phyloP scores from a whole-genome alignment of 495 filamentous ascomycete species.

The Penicillium verhagenii region DNA sequence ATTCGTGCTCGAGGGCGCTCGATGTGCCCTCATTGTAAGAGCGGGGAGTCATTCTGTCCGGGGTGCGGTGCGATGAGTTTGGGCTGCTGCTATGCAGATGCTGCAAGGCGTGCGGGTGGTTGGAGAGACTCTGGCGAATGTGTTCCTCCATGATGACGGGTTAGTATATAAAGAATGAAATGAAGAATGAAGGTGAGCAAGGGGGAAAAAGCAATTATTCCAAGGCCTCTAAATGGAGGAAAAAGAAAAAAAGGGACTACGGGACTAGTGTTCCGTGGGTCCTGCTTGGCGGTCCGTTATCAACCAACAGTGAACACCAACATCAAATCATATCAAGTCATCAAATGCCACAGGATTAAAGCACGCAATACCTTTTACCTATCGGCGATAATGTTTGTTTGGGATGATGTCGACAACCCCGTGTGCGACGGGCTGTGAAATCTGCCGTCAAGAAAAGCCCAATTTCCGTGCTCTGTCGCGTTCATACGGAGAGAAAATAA shows the following conservation, averaged over 20 bases:
- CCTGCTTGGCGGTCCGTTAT: no score
- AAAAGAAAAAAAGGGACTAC: background rate
- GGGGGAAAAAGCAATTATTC: background rate
- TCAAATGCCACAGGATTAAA: no score
- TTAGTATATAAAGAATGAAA: slow-evolving; percentile 2
- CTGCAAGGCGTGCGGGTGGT: slow-evolving; percentile 30
- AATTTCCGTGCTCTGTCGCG: no score
- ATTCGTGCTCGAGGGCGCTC: slow-evolving; percentile 35
- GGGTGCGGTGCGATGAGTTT: slow-evolving; percentile 19
- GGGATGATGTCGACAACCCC: no score
- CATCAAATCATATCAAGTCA: no score
- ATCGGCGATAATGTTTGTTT: no score
- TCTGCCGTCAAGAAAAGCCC: no score
- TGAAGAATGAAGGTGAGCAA: background rate
- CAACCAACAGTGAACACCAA: no score
- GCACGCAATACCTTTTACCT: no score
- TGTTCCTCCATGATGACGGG: slow-evolving; percentile 37
- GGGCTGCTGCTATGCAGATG: slow-evolving; percentile 20
- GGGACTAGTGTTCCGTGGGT: no score
- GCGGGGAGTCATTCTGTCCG: slow-evolving; percentile 22
- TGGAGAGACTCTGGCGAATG: slow-evolving; percentile 39
- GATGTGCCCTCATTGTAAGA: slow-evolving; percentile 33
- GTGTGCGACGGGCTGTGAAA: no score
- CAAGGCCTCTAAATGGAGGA: background rate
- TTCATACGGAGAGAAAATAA: no score